Conservation (phyloP, 2,329 filamentous ascomycete species). For the Fusarium compactum region DNA sequence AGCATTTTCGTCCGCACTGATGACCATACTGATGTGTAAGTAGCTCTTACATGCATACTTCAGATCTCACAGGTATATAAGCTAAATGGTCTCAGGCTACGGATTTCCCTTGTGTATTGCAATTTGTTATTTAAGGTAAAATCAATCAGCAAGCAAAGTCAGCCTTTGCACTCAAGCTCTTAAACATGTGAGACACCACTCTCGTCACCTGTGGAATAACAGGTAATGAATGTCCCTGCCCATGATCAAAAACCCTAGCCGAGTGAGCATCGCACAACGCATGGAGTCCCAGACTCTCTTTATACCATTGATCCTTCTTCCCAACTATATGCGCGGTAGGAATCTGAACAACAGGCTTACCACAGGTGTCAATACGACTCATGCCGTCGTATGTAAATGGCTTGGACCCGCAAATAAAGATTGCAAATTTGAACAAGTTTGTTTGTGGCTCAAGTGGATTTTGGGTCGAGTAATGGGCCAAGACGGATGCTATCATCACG, state of each 20-base stretch:
- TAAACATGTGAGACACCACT: not conserved
- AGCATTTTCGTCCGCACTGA: too few relatives aligned
- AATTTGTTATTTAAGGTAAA: too few relatives aligned
- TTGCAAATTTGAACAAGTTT: not conserved
- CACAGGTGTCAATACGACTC: not conserved
- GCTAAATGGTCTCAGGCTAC: too few relatives aligned
- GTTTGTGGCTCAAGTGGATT: not conserved
- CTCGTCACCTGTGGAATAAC: not conserved
- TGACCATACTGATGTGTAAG: too few relatives aligned
- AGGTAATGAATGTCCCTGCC: not conserved
- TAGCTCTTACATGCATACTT: too few relatives aligned
- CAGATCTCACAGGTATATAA: too few relatives aligned
- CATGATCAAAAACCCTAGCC: not conserved
- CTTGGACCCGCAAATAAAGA: not conserved
- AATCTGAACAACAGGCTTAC: not conserved
- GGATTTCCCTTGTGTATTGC: too few relatives aligned
- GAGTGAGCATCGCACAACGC: not conserved
- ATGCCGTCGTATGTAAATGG: not conserved
- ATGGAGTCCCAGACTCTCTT: not conserved
- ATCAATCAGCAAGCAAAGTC: not conserved
- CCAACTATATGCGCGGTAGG: not conserved
- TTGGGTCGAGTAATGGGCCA: not conserved
- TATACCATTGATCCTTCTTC: not conserved
- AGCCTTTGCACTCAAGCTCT: not conserved
- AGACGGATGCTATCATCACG: not conserved